Evolutionary conservation across 768 basidiomycete genomes (phyloP), one percentile per base, ranked within the genome.

Genomic region (Hebeloma cylindrosporum): DNA sequence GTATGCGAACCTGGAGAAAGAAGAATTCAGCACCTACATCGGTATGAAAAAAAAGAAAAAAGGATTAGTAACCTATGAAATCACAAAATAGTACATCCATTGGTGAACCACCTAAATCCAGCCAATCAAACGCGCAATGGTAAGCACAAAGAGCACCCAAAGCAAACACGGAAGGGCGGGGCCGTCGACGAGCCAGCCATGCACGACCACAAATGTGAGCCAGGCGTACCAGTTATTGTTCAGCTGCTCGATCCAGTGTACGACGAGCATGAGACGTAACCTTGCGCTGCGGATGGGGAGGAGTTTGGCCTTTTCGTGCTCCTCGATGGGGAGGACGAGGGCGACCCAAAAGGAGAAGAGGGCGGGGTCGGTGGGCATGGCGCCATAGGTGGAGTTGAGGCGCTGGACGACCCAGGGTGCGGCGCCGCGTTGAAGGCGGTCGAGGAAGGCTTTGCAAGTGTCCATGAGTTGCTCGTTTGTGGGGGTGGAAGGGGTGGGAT

Each of bases 391-490:
- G 56, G 77, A 79, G 58, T 88, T 81, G 32, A 96, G 74, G 36
- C 90, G 79, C 58, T 96, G 91, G 2, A 91, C 82, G 26, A 97
- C 83, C 94, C 95, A 97, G 8, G 94, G 95, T 1, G 92, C 89
- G 1, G 82, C 83, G 11, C 91, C 89, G 23, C 67, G 71, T 43
- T 69, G 68, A 21, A 76, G 66, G 29, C 71, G 71, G 25, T 67
- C 63, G n/a, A 77, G 66, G 48, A 79, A 76, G 14, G 58, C 29
- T 20, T 59, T 62, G 60, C 75, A 76, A n/a, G 58, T 69, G 28
- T 57, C 55, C 60, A 78, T 75, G 27, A 86, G 70, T 50, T 82
- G 74, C 2, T 70, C 73, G 42, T 79, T 85, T 10, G 79, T 60
- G 22, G 60, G 28, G 42, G 40, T 43, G 18, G 40, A 16, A 14